Base-by-base conservation (phyloP, 2,329 filamentous ascomycete genomes). In the Colletotrichum sp. region DNA sequence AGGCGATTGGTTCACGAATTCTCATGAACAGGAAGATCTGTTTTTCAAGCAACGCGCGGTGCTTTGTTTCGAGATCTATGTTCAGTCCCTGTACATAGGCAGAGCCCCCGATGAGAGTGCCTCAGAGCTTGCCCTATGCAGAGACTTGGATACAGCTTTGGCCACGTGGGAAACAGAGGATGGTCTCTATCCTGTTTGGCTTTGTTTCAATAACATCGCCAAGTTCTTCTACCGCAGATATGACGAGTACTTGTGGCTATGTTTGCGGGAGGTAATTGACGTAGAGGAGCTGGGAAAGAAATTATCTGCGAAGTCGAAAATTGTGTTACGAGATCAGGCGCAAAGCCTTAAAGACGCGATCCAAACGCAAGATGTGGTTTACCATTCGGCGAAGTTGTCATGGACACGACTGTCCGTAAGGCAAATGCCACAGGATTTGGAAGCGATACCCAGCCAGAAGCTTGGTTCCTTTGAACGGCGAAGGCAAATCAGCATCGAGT, bases 131-230 rank as follows among this genome's bases (percentile, higher is more conserved):
- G 38, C 18, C 3, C 5, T 43, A 18, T 43, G 38, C 1, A n/a
- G 3, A 1, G 18, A 43, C 18, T 43, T 43, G 16, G 9, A n/a
- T 2, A 43, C 38, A 43, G 3, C 38, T n/a, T 43, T 43, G 38
- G 0, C 0, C 18, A 48, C 3, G 38, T n/a, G 38, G 38, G 38
- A 48, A 48, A 2, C 1, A n/a, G 5, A n/a, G 5, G 18, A n/a
- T 12, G 38, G 5, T 1, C 9, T 48, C 3, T n/a, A 6, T n/a
- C 18, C 38, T 7, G 38, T 48, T 48, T 48, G 38, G 38, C 18
- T 12, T 3, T n/a, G 18, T 4, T 48, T 48, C 38, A 5, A 48
- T 7, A 48, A n/a, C 3, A 48, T 48, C 18, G 18, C 10, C 38
- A n/a, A 48, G 18, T 48, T 48, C 18, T 48, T 48, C 9, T 48